Base-by-base conservation (phyloP, 2,329 filamentous ascomycete species). In the Orbilia oligospora region DNA sequence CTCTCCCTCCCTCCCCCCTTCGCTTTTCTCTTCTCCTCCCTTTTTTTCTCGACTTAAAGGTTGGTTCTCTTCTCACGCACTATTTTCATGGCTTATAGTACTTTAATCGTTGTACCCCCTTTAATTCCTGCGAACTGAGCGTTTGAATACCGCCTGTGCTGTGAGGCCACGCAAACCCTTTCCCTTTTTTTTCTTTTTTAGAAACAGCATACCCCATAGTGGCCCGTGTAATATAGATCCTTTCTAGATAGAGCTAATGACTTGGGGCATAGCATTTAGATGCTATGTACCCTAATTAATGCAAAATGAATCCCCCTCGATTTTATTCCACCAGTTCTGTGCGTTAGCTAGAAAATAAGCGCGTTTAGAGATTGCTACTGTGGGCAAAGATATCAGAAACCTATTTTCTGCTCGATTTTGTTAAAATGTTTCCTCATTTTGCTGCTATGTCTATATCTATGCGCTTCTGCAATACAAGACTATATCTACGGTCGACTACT, bases 21-120 rank as follows among this genome's bases (percentile, higher is more conserved):
- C n/a, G n/a, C n/a, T n/a, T n/a, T n/a, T n/a, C n/a, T n/a, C n/a
- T n/a, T n/a, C n/a, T n/a, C n/a, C n/a, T n/a, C n/a, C n/a, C n/a
- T n/a, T 30, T 20, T 46, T 46, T 20, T n/a, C 27, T 3, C 82
- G 55, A 49, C 48, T 67, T 27, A 24, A 22, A n/a, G n/a, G 36
- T 56, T 41, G 30, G 30, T 55, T 53, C 41, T 14, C 36, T 30
- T 46, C 68, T 44, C 30, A 49, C n/a, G 27, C 41, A 33, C 20
- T n/a, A 20, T 24, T 44, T 53, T 72, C 20, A 58, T 22, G 63
- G 46, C 46, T 56, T 33, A 73, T 38, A 55, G 36, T 36, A 56
- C 48, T 66, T 66, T 48, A 73, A 58, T 49, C 20, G 33, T 51
- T 64, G n/a, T 51, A 18, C 36, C 61, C 12, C 24, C 22, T 48